phyloP scores from a whole-genome alignment of 2,329 filamentous ascomycete genomes.

The Ceratocystis albifundus region DNA sequence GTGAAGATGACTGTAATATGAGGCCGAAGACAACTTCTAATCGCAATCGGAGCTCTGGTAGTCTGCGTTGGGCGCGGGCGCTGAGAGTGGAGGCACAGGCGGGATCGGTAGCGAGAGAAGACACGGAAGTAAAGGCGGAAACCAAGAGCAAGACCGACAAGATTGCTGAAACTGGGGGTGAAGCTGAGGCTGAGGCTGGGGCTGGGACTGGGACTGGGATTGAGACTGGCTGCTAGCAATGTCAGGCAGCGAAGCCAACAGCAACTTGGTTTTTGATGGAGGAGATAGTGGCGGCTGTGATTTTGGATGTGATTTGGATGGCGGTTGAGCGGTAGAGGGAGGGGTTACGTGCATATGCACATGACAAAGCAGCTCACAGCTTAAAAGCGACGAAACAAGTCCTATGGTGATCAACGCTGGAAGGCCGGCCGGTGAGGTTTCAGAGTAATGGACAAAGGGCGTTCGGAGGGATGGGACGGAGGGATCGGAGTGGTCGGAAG shows the following conservation, averaged over 20 bases:
- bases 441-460: not conserved
- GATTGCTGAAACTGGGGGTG: not conserved
- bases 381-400: conserved; percentile 22
- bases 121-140: not conserved
- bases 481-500: not conserved
- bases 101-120: not conserved
- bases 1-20: conserved; percentile 14
- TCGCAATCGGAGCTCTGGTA: conserved; percentile 11
- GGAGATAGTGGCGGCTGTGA: not conserved
- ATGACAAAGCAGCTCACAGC: conserved; percentile 23
- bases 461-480: not conserved
- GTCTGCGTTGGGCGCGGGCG: not conserved
- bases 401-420: conserved; percentile 20
- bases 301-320: conserved; percentile 9
- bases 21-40: conserved; percentile 9
- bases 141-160: not conserved
- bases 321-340: conserved; percentile 23
- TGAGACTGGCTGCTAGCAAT: not conserved
- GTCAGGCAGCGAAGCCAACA: not conserved
- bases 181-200: not conserved
- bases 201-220: not conserved
- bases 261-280: not conserved
- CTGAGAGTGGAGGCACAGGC: not conserved
- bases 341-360: conserved; percentile 22
- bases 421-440: not conserved